Base-by-base conservation (phyloP, 495 filamentous ascomycete species). In the Collariella sp. region DNA sequence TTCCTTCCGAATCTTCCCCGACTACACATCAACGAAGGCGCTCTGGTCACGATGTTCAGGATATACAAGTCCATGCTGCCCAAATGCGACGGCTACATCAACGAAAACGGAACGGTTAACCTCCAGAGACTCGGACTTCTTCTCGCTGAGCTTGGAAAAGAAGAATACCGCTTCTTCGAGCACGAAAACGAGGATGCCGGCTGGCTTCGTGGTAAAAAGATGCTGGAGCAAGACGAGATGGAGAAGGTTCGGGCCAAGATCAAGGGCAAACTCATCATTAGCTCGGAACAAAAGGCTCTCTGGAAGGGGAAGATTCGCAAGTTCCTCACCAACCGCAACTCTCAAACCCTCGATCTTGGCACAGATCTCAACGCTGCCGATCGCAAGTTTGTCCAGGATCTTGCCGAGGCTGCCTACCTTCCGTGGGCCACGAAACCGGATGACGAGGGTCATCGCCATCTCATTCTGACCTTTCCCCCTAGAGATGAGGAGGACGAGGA, bases 1-100 rank as follows among this genome's bases (percentile, higher is more conserved):
- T 99, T 99, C 71, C 79, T 99, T 62, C 94, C 94, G 4, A 96
- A 97, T 71, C 74, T 99, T 47, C 94, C 94, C 2, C 88, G 94
- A 58, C 72, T 99, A 55, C 94, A 97, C 71, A 99, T 99, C 71
- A 99, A 99, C 70, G 94, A 97, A 67, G 94, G 94, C 33, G 94
- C 94, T 11, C 72, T 97, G 63, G 86, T 90, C 18, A 80, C 93
- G 57, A 96, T 97, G 91, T 99, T 99, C 68, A 88, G 86, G 68
- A 83, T 94, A 55, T 99, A 99, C 77, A 96, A 96, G 64, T 76
- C 85, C 19, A 82, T 95, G 15, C 74, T 99, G 52, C 89, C 88
- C 23, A 87, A 84, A 66, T 86, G 87, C 66, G 85, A 87, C 47
- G 94, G 94, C 16, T 99, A 99, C 65, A 94, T 99, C 67, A 99